Conservation (phyloP, 2,329 filamentous ascomycete species). For the Penicillium sp. region DNA sequence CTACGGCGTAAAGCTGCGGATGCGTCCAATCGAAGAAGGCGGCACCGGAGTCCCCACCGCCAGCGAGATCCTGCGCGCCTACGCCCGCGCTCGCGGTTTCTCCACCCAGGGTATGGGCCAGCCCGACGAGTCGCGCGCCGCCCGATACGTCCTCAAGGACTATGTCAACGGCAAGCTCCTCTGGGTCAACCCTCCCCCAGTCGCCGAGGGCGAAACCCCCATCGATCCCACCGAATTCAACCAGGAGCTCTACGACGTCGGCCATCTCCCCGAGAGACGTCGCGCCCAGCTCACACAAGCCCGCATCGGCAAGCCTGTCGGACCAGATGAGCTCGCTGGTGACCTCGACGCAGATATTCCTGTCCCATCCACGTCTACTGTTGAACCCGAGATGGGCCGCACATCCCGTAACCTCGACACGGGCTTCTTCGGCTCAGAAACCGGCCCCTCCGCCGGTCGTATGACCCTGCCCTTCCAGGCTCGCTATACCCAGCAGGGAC, state of each 20-base stretch:
- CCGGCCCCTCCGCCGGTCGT: constrained; percentile 58
- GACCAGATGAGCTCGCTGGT: constrained; percentile 29
- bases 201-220: constrained; percentile 32
- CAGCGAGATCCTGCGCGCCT: constrained; percentile 78
- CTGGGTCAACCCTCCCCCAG: constrained; percentile 81
- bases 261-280: constrained; percentile 77
- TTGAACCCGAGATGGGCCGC: constrained; percentile 53
- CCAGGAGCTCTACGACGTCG: constrained; percentile 76
- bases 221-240: constrained; percentile 79
- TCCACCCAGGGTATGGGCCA: constrained; percentile 83
- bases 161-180: constrained; percentile 95
- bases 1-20: constrained; percentile 87
- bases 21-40: constrained; percentile 79
- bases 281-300: constrained; percentile 56
- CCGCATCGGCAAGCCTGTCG: constrained; percentile 43
- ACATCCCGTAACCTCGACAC: constrained; percentile 79
- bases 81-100: constrained; percentile 85
- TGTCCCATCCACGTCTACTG: constrained; percentile 14
- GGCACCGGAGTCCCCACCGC: constrained; percentile 83
- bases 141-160: constrained; percentile 87
- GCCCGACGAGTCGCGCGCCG: constrained; percentile 88
- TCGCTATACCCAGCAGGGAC: constrained; percentile 80
- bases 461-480: constrained; percentile 80
- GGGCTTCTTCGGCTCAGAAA: constrained; percentile 74
- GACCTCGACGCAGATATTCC: constrained; percentile 30